Conservation (phyloP, 2,329 filamentous ascomycete genomes). For the Colletotrichum musicola region DNA sequence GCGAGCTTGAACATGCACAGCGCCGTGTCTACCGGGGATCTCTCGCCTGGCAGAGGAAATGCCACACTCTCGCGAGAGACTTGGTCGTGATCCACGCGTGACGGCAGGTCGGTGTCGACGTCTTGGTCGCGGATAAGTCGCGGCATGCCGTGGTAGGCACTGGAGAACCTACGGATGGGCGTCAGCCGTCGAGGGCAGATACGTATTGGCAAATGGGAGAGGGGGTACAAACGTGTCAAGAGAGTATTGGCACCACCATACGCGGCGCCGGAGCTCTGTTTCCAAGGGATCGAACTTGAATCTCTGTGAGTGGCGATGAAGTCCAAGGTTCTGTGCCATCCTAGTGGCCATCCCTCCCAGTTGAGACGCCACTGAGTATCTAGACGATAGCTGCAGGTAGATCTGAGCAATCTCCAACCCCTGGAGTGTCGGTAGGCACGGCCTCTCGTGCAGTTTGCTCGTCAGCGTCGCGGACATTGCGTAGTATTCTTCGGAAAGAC, state of each 20-base stretch:
- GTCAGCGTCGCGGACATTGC: conserved; percentile 36
- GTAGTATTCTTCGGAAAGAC: conserved; percentile 42
- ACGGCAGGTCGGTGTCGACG: conserved; percentile 44
- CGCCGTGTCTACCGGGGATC: conserved; percentile 43
- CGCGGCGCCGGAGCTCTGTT: conserved; percentile 42
- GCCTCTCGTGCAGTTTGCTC: conserved; percentile 37
- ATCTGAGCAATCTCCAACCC: conserved; percentile 43
- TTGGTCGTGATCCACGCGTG: conserved; percentile 43
- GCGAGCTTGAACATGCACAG: conserved; percentile 44
- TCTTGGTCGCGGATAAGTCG: conserved; percentile 45
- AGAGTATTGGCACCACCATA: conserved; percentile 46
- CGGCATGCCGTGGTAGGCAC: conserved; percentile 44
- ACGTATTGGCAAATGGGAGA: no score
- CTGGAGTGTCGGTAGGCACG: conserved; percentile 42
- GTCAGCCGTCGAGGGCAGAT: not conserved
- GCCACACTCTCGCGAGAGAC: conserved; percentile 41
- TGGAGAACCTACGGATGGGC: conserved; percentile 40
- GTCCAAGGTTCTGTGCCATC: conserved; percentile 43
- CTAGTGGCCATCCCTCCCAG: conserved; percentile 43
- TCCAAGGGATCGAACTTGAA: conserved; percentile 46
- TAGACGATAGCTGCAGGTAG: conserved; percentile 43
- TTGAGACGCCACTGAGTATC: conserved; percentile 42
- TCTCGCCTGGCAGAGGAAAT: conserved; percentile 44
- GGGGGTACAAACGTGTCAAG: conserved; percentile 41
- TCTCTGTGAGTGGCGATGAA: conserved; percentile 44